Evolutionary conservation across 2,329 filamentous ascomycete genomes (phyloP).

Genomic region (Ophiostoma montium): DNA sequence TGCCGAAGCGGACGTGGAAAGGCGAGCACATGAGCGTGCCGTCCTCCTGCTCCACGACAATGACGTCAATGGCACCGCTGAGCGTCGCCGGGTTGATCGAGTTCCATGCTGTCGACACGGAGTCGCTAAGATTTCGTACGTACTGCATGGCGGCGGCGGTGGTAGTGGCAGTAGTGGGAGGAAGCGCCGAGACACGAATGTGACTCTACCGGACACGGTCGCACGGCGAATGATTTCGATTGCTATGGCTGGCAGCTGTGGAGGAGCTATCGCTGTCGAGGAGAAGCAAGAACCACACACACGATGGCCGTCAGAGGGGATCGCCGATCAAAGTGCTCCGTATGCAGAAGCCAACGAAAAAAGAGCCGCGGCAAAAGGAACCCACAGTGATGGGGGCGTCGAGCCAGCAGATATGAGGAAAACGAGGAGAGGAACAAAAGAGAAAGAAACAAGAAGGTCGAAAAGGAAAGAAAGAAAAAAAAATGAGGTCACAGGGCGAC

Average conservation of each 20-base stretch:
- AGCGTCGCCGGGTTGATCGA: constrained; percentile 97
- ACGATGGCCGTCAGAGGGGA: not conserved
- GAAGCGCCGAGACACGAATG: not conserved
- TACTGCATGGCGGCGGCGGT: constrained; percentile 61
- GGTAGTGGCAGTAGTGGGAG: not conserved
- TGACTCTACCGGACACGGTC: not conserved
- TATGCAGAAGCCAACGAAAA: not conserved
- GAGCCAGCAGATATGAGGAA: not conserved
- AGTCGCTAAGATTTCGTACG: constrained; percentile 88
- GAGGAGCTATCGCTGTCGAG: not conserved
- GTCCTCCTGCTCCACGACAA: constrained; percentile 94
- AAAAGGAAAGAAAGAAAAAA: not conserved
- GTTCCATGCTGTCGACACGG: constrained; percentile 97
- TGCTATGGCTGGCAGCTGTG: not conserved
- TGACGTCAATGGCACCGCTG: constrained; percentile 96
- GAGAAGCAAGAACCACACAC: not conserved
- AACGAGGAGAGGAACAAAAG: not conserved
- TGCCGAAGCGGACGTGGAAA: constrained; percentile 97
- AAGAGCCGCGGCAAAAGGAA: not conserved
- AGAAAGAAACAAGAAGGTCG: not conserved
- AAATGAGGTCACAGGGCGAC: not conserved
- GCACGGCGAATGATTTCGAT: not conserved
- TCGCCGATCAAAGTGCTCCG: not conserved
- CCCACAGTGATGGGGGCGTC: not conserved
- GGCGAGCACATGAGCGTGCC: constrained; percentile 81